These are phyloP conservation scores for Urtica urens DNA, from an alignment of 306 rosid species.

Conservation along the genomic window DNA sequence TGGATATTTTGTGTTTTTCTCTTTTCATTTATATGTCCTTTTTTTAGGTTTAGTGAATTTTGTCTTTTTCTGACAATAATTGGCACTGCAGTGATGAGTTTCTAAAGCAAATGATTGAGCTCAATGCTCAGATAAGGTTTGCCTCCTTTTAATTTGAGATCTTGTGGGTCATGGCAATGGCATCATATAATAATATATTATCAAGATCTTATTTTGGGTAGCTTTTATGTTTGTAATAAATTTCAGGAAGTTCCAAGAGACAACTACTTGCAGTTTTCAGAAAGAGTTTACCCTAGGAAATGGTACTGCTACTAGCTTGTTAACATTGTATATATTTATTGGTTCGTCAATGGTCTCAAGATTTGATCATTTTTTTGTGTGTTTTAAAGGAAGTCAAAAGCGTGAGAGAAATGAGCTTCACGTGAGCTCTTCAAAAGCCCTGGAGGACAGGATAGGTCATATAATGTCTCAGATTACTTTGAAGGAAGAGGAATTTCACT, in stretches of 20 bases:
- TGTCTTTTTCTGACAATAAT: not conserved
- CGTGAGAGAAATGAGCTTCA: constrained; percentile 22
- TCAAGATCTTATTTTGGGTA: too few species aligned
- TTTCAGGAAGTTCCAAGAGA: constrained; percentile 54
- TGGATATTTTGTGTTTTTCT: not conserved
- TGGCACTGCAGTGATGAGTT: constrained; percentile 43
- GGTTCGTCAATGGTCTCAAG: not conserved
- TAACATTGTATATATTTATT: not conserved
- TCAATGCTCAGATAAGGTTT: constrained; percentile 58
- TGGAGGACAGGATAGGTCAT: constrained; percentile 38
- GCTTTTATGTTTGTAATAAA: constrained; percentile 1
- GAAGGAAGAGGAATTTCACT: constrained; percentile 40
- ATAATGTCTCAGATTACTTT: constrained; percentile 30
- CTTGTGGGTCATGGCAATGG: not conserved
- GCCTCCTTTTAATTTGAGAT: not conserved
- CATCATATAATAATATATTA: not conserved
- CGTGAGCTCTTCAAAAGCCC: constrained; percentile 21
- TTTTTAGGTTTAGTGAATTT: too few species aligned
- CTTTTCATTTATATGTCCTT: too few species aligned
- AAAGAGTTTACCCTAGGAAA: constrained; percentile 15
- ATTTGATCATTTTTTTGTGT: constrained; percentile 15
- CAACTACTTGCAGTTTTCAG: constrained; percentile 15
- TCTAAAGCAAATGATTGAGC: constrained; percentile 38
- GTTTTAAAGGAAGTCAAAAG: constrained; percentile 24
- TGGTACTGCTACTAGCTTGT: constrained; percentile 27